Evolutionary conservation across 495 filamentous ascomycete genomes (phyloP).

Genomic region (Podospora fimiseda): DNA sequence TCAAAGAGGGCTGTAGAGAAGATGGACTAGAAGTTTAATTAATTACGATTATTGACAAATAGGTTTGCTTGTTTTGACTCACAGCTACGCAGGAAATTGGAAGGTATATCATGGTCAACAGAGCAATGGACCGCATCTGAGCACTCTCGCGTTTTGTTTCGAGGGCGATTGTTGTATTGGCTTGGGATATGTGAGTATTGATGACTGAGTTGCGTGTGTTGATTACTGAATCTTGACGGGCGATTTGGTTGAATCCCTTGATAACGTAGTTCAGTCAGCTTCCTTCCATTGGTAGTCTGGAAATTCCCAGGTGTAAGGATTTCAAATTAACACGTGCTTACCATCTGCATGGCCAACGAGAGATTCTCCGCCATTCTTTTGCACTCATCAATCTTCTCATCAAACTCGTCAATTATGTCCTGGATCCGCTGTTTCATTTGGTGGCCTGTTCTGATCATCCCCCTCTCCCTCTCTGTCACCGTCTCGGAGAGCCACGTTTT

Average conservation of each 20-base stretch:
- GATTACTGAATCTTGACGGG: slow-evolving; percentile 6
- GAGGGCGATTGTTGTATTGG: slow-evolving; percentile 9
- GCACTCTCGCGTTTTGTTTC: slow-evolving; percentile 6
- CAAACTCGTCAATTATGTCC: slow-evolving; percentile 8
- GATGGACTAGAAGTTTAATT: slow-evolving; percentile 4
- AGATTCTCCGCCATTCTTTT: slow-evolving; percentile 9
- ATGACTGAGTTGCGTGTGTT: slow-evolving; percentile 6
- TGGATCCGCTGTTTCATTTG: neutral
- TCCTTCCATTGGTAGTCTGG: too few species aligned
- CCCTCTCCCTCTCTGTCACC: neutral
- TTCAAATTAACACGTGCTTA: neutral
- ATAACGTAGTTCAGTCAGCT: too few species aligned
- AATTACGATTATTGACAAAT: neutral
- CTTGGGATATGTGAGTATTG: slow-evolving; percentile 6
- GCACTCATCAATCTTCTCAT: slow-evolving; percentile 16
- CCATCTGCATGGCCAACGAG: slow-evolving; percentile 9
- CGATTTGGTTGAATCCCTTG: slow-evolving; percentile 8
- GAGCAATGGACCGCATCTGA: slow-evolving; percentile 13
- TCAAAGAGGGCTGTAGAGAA: slow-evolving; percentile 10
- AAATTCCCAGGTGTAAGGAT: too few species aligned
- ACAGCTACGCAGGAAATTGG: slow-evolving; percentile 12
- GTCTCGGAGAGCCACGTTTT: neutral
- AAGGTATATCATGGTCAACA: slow-evolving; percentile 9
- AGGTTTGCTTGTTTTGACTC: too few species aligned
- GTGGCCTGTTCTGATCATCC: neutral